These are phyloP conservation scores for Striga hermonthica DNA, from an alignment of 305 asterid genomes.

Conservation along the genomic window DNA sequence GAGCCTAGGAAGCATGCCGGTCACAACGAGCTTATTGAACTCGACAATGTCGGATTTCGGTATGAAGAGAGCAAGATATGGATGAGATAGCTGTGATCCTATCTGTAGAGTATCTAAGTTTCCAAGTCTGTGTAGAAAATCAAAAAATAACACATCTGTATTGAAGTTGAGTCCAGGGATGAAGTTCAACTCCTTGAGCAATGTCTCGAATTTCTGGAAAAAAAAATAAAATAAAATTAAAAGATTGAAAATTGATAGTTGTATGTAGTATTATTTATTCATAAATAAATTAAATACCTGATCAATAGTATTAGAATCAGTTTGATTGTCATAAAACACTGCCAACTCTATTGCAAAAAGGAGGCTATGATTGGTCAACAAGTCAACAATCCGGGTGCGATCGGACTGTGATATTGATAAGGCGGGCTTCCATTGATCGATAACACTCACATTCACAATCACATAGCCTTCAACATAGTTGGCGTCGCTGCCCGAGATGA, in stretches of 20 bases:
- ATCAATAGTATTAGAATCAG: conserved; percentile 31
- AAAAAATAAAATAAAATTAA: background rate
- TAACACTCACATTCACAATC: conserved; percentile 46
- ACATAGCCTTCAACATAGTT: conserved; percentile 68
- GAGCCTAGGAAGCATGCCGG: conserved; percentile 48
- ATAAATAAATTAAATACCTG: conserved; percentile 39
- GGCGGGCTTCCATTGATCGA: conserved; percentile 64
- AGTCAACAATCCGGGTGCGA: conserved; percentile 41
- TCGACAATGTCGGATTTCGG: conserved; percentile 58
- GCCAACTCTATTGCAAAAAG: conserved; percentile 65
- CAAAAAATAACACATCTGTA: conserved; percentile 38
- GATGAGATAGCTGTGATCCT: conserved; percentile 46
- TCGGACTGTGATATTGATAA: conserved; percentile 43
- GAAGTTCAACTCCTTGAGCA: conserved; percentile 39
- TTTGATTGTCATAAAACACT: conserved; percentile 48
- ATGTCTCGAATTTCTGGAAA: conserved; percentile 31
- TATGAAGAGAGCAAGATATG: conserved; percentile 70
- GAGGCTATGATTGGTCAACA: conserved; percentile 36
- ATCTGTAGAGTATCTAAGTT: conserved; percentile 31
- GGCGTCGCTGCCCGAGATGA: conserved; percentile 40
- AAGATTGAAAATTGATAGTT: too few species aligned
- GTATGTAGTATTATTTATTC: background rate
- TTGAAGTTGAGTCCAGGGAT: conserved; percentile 43
- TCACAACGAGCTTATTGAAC: conserved; percentile 52
- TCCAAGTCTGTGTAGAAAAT: conserved; percentile 56